Evolutionary conservation across 2,329 filamentous ascomycete species (phyloP).

Genomic region (Exophiala sp.): DNA sequence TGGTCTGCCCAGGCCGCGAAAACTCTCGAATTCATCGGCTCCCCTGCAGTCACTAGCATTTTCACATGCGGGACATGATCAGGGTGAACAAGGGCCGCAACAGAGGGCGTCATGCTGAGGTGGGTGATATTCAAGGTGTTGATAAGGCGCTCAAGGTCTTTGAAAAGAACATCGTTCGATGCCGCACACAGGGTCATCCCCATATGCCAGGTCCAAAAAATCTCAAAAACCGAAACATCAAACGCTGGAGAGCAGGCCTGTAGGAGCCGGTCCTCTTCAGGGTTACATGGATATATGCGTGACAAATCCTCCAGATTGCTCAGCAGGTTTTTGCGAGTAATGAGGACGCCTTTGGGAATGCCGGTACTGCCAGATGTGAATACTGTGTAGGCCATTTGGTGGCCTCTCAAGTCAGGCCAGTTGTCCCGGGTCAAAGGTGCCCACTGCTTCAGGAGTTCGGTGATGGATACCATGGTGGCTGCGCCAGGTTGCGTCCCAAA

Average conservation of each 20-base stretch:
- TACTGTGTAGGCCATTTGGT: conserved; percentile 64
- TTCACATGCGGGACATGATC: conserved; percentile 62
- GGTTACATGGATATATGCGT: conserved; percentile 56
- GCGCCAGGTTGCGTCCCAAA: neutral
- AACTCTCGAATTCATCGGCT: conserved; percentile 68
- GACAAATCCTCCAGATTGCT: conserved; percentile 67
- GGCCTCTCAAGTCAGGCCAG: conserved; percentile 31
- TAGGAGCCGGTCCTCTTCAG: conserved; percentile 55
- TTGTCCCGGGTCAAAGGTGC: neutral
- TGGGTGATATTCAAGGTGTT: conserved; percentile 63
- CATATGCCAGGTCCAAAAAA: conserved; percentile 74
- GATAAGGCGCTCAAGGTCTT: conserved; percentile 64
- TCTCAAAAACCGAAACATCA: conserved; percentile 83
- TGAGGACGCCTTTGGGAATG: conserved; percentile 68
- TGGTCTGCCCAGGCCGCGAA: conserved; percentile 59
- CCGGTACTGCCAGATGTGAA: conserved; percentile 83
- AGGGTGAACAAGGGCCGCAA: conserved; percentile 68
- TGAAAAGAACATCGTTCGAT: conserved; percentile 66
- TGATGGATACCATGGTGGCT: conserved; percentile 1
- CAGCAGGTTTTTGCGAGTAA: conserved; percentile 69
- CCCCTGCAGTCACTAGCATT: conserved; percentile 75
- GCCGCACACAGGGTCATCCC: conserved; percentile 75
- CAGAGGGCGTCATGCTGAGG: conserved; percentile 77
- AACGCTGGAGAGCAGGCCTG: conserved; percentile 82
- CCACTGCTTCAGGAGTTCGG: neutral